Evolutionary conservation across 176 grass and related monocot genomes (phyloP).

Genomic region (Carex kokanica): DNA sequence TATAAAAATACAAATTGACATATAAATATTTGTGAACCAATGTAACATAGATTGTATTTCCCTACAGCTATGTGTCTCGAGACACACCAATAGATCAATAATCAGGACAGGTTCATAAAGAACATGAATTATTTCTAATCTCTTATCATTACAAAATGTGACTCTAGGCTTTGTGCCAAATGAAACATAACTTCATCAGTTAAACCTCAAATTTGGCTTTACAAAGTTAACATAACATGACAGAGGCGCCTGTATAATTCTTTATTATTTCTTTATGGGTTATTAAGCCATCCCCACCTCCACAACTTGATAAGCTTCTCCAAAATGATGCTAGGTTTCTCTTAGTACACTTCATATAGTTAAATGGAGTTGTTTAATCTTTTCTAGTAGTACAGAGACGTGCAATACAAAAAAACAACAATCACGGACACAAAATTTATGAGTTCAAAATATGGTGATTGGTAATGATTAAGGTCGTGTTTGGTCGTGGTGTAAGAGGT

Average conservation of each 20-base stretch:
- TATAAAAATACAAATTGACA: slow-evolving; percentile 1
- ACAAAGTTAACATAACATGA: neutral
- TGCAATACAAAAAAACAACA: neutral
- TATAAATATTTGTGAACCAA: neutral
- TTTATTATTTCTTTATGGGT: neutral
- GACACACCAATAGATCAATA: neutral
- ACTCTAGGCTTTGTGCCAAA: neutral
- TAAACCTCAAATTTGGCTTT: neutral
- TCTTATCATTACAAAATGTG: neutral
- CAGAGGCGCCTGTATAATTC: too few relatives aligned
- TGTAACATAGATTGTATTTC: neutral
- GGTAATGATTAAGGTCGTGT: too few relatives aligned
- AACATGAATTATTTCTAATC: neutral
- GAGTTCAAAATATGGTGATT: neutral
- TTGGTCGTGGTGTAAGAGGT: too few relatives aligned
- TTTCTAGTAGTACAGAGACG: neutral
- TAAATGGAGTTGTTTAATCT: neutral
- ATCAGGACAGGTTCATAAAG: neutral
- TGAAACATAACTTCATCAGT: neutral
- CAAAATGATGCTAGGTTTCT: neutral
- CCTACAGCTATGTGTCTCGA: neutral
- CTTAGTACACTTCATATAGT: neutral
- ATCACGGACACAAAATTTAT: neutral
- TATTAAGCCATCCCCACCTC: neutral
- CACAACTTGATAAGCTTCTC: neutral